A percentile compares a stretch with the other conserved stretches of the same genome.
Evolutionary conservation across 768 basidiomycete genomes (phyloP).

Genomic region (Suillus decipiens): DNA sequence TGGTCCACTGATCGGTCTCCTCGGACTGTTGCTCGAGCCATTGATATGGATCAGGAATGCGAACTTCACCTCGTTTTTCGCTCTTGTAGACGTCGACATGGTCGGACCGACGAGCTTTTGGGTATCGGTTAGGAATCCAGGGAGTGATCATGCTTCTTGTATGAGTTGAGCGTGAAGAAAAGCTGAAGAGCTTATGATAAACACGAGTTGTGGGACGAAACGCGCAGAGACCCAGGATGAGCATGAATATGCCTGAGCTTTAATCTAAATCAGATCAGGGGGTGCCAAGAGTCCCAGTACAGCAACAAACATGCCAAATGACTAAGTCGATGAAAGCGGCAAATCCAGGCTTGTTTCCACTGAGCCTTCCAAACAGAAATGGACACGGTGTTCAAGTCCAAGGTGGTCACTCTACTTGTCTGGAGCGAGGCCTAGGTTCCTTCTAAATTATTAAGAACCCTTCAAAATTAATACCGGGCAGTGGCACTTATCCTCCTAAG

Average conservation of each 20-base stretch:
- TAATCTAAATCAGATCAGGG: conserved; percentile 28
- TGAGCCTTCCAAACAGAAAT: conserved; percentile 13
- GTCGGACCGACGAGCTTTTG: conserved; percentile 62
- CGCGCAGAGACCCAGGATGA: conserved; percentile 15
- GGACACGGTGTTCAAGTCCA: conserved; percentile 7
- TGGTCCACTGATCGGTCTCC: conserved; percentile 68
- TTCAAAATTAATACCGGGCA: conserved; percentile 6
- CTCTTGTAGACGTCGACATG: conserved; percentile 72
- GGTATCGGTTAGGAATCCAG: conserved; percentile 64
- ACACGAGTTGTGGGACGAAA: conserved; percentile 24
- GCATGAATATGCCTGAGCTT: conserved; percentile 18
- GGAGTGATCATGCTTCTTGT: conserved; percentile 35
- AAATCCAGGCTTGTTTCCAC: conserved; percentile 3
- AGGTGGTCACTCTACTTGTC: conserved; percentile 4
- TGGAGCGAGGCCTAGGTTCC: conserved; percentile 16
- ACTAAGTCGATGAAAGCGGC: conserved; percentile 22
- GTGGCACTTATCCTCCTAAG: conserved; percentile 9
- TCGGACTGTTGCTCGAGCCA: conserved; percentile 69
- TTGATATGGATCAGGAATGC: conserved; percentile 68
- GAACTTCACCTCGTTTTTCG: conserved; percentile 58
- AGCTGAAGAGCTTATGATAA: conserved; percentile 23
- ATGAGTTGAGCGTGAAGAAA: conserved; percentile 17
- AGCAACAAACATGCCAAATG: conserved; percentile 16
- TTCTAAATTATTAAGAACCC: conserved; percentile 10
- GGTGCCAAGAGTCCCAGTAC: conserved; percentile 33